Evolutionary conservation across 2,329 filamentous ascomycete genomes (phyloP), one percentile per base, ranked within the genome.

Genomic region (Rhynchosporium secalis): DNA sequence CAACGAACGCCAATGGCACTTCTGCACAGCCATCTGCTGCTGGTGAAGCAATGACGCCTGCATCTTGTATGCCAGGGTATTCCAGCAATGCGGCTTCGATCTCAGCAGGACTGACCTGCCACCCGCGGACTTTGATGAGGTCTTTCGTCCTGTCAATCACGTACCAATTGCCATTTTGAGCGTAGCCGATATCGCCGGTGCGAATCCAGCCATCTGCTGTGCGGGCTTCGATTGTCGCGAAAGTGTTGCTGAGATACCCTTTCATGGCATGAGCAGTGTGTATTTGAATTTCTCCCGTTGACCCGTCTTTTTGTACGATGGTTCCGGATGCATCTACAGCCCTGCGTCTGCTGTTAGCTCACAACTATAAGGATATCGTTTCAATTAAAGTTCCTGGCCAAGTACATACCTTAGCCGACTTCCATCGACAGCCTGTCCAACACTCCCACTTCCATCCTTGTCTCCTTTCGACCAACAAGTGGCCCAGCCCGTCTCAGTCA

Each of bases 401-500:
- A 13, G 5, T 13, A 56, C 52, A 26, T 12, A 62, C 55, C 59
- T 59, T 15, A 55, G n/a, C 33, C 43, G 47, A 6, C 36, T 60
- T 13, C 63, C 60, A n/a, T 61, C 31, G 12, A 65, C 56, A 15
- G 43, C 26, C 20, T 58, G 43, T 10, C 58, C 64, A 31, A 63
- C 58, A 41, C 59, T 62, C n/a, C 63, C 63, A 13, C 52, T 63
- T 8, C 9, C 45, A 13, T 66, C 62, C 13, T 20, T 41, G 33
- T 52, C 29, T 3, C 13, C 26, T n/a, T 52, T 38, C 5, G 45
- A 26, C 57, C 56, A 65, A n/a, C 31, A 55, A 3, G 62, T 60
- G 20, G 58, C 62, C 68, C 76, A 69, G 72, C 81, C 81, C 66
- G 70, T 77, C 71, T 84, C 81, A 0, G 81, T 83, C 77, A 83